Conservation (phyloP, 2,329 filamentous ascomycete genomes). For the Cercospora citrullina region DNA sequence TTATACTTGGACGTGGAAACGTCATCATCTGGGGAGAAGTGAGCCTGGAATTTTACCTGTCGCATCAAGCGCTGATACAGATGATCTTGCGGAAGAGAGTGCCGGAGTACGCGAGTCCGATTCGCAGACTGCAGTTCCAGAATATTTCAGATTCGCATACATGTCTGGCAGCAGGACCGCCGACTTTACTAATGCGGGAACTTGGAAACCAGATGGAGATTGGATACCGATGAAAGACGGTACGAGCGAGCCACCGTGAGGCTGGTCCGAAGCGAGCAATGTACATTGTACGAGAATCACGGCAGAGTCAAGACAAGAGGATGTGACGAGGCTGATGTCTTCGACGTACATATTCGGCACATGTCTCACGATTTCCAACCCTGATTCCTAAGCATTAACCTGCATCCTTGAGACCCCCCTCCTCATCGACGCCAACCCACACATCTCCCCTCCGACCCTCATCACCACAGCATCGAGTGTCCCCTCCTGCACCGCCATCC, state of each 20-base stretch:
- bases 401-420: background rate
- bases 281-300: background rate
- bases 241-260: constrained; percentile 41
- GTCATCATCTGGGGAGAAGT: constrained; percentile 28
- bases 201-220: constrained; percentile 63
- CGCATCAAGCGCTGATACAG: background rate
- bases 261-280: background rate
- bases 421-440: background rate
- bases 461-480: background rate
- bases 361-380: background rate
- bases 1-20: constrained; percentile 39
- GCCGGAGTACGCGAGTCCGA: constrained; percentile 36
- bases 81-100: background rate
- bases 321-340: background rate
- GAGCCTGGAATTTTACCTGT: constrained; percentile 9
- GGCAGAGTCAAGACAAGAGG: background rate
- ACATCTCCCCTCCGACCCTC: background rate
- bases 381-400: background rate
- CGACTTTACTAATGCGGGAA: constrained; percentile 75
- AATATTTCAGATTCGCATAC: constrained; percentile 78
- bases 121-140: constrained; percentile 48
- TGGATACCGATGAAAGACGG: constrained; percentile 68
- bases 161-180: constrained; percentile 64
- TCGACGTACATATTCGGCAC: background rate
- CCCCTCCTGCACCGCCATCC: background rate